phyloP scores from a whole-genome alignment of 768 basidiomycete genomes.

The Guyanaporus albipodus region DNA sequence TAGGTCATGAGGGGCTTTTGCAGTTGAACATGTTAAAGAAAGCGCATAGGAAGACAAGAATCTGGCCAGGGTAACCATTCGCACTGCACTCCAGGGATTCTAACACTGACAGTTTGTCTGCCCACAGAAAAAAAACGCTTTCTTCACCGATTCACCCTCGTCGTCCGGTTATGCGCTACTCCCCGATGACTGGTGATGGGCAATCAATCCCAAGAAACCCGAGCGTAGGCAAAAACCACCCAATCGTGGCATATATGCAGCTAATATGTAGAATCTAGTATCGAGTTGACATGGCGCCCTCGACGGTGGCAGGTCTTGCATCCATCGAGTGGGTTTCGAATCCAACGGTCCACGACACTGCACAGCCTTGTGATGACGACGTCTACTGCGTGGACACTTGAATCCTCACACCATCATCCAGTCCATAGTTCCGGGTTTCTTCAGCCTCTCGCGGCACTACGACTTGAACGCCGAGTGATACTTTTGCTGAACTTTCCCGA shows the following conservation, averaged over 20 bases:
- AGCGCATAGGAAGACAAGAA: slow-evolving; percentile 12
- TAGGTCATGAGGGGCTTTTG: neutral
- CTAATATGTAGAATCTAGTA: slow-evolving; percentile 9
- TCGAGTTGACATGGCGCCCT: neutral
- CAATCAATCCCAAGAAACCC: neutral
- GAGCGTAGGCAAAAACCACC: slow-evolving; percentile 2
- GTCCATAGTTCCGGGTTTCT: neutral
- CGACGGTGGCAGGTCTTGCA: neutral
- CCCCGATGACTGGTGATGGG: slow-evolving; percentile 23
- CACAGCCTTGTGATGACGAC: slow-evolving; percentile 25
- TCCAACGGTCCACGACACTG: slow-evolving; percentile 8
- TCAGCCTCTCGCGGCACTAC: neutral
- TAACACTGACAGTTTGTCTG: slow-evolving; percentile 7
- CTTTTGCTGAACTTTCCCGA: neutral
- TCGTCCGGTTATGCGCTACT: neutral
- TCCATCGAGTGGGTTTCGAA: slow-evolving; percentile 9
- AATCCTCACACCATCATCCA: neutral
- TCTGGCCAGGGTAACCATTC: slow-evolving; percentile 25
- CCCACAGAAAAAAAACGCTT: neutral
- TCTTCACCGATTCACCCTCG: neutral
- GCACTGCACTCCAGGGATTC: slow-evolving; percentile 3
- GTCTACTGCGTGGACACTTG: neutral
- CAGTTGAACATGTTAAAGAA: neutral
- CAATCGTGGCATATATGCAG: slow-evolving; percentile 14
- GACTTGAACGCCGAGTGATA: neutral